Conservation (phyloP, 108 stramenopile species). For the Bacterosira constricta region DNA sequence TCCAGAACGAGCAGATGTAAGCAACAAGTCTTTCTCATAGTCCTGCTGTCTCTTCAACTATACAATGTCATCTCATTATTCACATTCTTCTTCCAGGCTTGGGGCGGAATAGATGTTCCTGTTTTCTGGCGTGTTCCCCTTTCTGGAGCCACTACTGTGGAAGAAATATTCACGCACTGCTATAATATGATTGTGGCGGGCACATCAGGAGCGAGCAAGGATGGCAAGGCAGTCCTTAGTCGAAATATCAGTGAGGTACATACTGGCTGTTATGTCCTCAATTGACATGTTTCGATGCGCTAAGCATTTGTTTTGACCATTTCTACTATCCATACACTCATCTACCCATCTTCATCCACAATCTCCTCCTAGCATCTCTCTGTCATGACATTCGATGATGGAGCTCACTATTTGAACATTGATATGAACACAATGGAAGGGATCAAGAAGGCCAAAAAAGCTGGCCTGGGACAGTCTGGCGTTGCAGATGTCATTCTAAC, state of each 20-base stretch:
- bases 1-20: slow-evolving; percentile 7
- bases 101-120: slow-evolving; percentile 21
- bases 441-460: not conserved
- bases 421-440: slow-evolving; percentile 16
- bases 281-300: too few relatives aligned
- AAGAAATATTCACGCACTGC: slow-evolving; percentile 33
- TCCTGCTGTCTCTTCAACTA: too few relatives aligned
- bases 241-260: slow-evolving; percentile 19
- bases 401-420: slow-evolving; percentile 21
- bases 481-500: slow-evolving; percentile 32
- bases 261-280: not conserved
- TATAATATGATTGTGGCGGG: slow-evolving; percentile 28
- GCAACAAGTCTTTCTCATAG: too few relatives aligned
- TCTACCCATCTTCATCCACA: not conserved
- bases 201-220: slow-evolving; percentile 5
- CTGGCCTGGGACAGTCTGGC: slow-evolving; percentile 10
- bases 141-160: slow-evolving; percentile 24
- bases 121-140: slow-evolving; percentile 29
- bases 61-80: too few relatives aligned
- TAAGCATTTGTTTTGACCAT: too few relatives aligned
- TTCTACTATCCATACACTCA: not conserved
- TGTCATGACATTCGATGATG: slow-evolving; percentile 12
- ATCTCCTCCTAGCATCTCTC: slow-evolving; percentile 10
- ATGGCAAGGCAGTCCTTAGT: slow-evolving; percentile 17
- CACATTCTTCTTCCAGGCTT: not conserved